Conservation (phyloP, 2,329 filamentous ascomycete genomes). For the Fusarium solani-melongenae region DNA sequence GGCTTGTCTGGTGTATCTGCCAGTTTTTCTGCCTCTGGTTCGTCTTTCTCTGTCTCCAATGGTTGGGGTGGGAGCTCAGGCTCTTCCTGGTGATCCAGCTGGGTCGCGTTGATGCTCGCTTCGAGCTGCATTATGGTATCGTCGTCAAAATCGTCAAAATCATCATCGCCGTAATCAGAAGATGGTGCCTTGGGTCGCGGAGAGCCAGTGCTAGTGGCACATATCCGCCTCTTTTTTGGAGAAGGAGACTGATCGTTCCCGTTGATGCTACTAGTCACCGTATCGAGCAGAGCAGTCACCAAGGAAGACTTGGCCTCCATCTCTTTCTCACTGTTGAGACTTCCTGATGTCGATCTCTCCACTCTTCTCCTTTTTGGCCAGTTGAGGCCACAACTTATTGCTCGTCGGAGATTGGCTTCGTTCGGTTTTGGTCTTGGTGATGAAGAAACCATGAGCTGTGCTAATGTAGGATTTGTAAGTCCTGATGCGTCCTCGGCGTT, state of each 20-base stretch:
- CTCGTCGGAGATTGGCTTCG: constrained; percentile 64
- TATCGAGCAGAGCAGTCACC: constrained; percentile 73
- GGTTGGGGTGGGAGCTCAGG: neutral
- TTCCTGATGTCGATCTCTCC: constrained; percentile 58
- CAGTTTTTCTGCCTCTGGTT: neutral
- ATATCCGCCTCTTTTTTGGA: constrained; percentile 52
- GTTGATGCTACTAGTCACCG: constrained; percentile 67
- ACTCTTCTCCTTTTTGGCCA: constrained; percentile 78
- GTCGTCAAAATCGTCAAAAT: constrained; percentile 71
- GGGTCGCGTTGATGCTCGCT: constrained; percentile 51
- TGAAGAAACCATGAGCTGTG: constrained; percentile 75
- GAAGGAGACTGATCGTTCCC: constrained; percentile 58
- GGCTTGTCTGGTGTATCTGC: neutral
- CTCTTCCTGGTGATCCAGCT: constrained; percentile 32
- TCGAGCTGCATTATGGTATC: constrained; percentile 68
- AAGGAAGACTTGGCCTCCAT: constrained; percentile 65
- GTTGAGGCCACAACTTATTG: constrained; percentile 75
- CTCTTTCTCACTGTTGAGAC: constrained; percentile 48
- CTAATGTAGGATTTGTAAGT: constrained; percentile 66
- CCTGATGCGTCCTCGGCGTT: constrained; percentile 56
- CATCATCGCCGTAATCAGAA: constrained; percentile 65
- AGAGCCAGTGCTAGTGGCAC: constrained; percentile 36
- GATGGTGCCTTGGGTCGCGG: constrained; percentile 28
- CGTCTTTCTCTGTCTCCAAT: neutral
- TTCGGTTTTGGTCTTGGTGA: constrained; percentile 70